phyloP scores from a whole-genome alignment of 306 rosid species.

The Begonia peltatifolia region DNA sequence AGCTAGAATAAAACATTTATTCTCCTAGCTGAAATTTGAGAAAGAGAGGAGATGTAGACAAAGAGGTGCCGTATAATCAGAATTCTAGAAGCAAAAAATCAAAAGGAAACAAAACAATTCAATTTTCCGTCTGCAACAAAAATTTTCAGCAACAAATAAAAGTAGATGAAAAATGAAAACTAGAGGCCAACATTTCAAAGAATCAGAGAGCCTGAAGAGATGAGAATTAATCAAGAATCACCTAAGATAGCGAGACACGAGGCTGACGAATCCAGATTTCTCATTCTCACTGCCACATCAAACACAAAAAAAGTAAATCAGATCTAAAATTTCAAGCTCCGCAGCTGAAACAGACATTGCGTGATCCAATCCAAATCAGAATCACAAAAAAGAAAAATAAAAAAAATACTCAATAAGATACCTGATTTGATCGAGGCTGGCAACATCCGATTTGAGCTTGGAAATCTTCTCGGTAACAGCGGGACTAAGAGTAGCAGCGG shows the following conservation, averaged over 20 bases:
- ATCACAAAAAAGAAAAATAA: not conserved
- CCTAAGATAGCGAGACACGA: constrained; percentile 88
- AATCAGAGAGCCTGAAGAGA: no score
- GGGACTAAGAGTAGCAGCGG: constrained; percentile 31
- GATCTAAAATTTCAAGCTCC: constrained; percentile 13
- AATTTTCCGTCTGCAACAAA: no score
- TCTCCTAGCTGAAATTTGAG: no score
- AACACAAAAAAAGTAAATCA: constrained; percentile 10
- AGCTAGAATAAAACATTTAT: no score
- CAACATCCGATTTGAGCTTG: constrained; percentile 50
- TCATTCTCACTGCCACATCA: constrained; percentile 49
- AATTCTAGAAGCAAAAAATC: no score
- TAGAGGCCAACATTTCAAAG: no score
- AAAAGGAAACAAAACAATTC: no score
- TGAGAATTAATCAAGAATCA: constrained; percentile 1
- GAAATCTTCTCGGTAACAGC: constrained; percentile 37
- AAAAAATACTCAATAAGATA: constrained; percentile 3
- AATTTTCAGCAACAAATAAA: no score
- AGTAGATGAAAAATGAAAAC: no score
- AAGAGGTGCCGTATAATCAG: no score
- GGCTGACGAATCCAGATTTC: constrained; percentile 81
- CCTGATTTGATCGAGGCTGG: constrained; percentile 75
- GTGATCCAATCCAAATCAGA: not conserved
- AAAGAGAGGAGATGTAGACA: no score
- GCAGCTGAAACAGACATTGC: not conserved